These are phyloP conservation scores for Blyttiomyces sp. DNA, from an alignment of 371 early-diverging fungal species.

Conservation along the genomic window DNA sequence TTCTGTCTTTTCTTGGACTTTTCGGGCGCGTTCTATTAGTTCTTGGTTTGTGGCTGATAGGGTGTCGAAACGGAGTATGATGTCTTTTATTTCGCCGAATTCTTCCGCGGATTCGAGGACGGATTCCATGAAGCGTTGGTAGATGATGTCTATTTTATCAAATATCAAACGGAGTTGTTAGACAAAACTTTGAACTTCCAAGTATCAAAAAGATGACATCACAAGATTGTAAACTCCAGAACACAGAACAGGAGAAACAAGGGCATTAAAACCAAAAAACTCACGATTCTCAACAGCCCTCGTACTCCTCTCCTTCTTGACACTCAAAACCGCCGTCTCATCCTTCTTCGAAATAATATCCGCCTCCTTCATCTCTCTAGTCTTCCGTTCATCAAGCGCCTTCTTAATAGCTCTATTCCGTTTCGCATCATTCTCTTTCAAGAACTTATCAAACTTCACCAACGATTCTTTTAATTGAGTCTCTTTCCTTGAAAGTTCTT, in stretches of 20 bases:
- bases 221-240: background rate
- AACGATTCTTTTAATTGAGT: constrained; percentile 45
- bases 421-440: constrained; percentile 62
- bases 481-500: constrained; percentile 52
- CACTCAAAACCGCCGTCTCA: constrained; percentile 12
- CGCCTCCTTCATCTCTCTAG: constrained; percentile 45
- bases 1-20: constrained; percentile 51
- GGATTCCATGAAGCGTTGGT: constrained; percentile 50
- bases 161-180: background rate
- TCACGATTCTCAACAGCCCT: constrained; percentile 45
- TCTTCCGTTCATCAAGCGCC: constrained; percentile 49
- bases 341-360: constrained; percentile 42
- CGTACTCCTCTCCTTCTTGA: constrained; percentile 34
- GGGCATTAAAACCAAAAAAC: background rate
- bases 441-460: constrained; percentile 56
- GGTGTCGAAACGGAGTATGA: constrained; percentile 51
- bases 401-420: constrained; percentile 52
- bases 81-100: constrained; percentile 55
- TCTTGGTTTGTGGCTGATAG: constrained; percentile 54
- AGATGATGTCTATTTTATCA: constrained; percentile 45
- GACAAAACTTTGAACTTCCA: background rate
- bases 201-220: background rate
- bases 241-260: background rate
- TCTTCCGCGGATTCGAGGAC: constrained; percentile 47
- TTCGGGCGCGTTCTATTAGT: constrained; percentile 44